phyloP scores from a whole-genome alignment of 2,329 filamentous ascomycete species.

The Claviceps citrina region DNA sequence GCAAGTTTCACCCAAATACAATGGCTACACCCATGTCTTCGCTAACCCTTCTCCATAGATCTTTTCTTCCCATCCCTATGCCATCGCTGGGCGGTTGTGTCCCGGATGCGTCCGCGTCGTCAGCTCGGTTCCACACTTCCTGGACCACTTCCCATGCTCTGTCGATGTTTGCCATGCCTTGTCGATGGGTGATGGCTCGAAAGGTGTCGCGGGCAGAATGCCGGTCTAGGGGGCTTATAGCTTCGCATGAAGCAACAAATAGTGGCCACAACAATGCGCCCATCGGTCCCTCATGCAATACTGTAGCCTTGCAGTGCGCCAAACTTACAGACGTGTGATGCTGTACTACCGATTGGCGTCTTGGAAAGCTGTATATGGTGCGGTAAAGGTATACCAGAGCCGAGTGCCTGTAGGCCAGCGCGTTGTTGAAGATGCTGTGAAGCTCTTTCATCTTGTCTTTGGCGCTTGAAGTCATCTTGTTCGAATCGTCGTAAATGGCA shows the following conservation, averaged over 20 bases:
- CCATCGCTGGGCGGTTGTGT: constrained; percentile 6
- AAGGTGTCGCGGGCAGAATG: constrained; percentile 36
- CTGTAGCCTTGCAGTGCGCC: constrained; percentile 38
- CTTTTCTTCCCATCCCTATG: constrained; percentile 10
- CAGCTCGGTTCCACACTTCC: constrained; percentile 44
- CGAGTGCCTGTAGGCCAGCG: constrained; percentile 44
- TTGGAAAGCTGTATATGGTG: constrained; percentile 32
- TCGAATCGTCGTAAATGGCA: background rate
- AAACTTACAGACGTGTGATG: constrained; percentile 35
- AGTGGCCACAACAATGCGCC: constrained; percentile 49
- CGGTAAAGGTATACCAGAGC: constrained; percentile 43
- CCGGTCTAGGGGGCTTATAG: constrained; percentile 32
- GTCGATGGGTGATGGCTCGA: constrained; percentile 35
- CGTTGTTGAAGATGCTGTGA: constrained; percentile 41
- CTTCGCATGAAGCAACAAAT: constrained; percentile 49
- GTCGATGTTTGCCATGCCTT: constrained; percentile 51
- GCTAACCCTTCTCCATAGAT: constrained; percentile 42
- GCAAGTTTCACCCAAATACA: constrained; percentile 36
- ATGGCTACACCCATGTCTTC: constrained; percentile 42
- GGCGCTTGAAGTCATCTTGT: background rate
- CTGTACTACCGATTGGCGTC: constrained; percentile 36
- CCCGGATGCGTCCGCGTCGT: constrained; percentile 17
- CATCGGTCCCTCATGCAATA: constrained; percentile 42
- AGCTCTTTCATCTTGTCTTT: constrained; percentile 26
- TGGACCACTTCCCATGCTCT: constrained; percentile 44